A percentile compares a stretch with the other conserved stretches of the same genome.
phyloP scores from a whole-genome alignment of 2,329 filamentous ascomycete genomes.

The Lasiodiplodia hormozganensis region DNA sequence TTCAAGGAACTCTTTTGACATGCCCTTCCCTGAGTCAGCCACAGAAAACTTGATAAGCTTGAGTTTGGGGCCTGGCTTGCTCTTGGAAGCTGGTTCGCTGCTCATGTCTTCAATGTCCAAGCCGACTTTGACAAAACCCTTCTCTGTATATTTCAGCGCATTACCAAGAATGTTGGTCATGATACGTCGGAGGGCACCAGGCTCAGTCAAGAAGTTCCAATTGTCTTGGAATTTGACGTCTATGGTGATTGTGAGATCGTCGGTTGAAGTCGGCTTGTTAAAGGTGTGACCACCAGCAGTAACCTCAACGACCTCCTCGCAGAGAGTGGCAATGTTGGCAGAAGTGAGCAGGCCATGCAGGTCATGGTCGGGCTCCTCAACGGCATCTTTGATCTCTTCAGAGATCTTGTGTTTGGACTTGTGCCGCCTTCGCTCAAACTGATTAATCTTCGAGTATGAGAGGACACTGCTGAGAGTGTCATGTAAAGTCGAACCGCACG shows the following conservation, averaged over 20 bases:
- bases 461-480: conserved; percentile 46
- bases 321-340: conserved; percentile 20
- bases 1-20: conserved; percentile 49
- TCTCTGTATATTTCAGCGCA: conserved; percentile 47
- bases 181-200: conserved; percentile 40
- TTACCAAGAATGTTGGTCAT: conserved; percentile 51
- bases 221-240: conserved; percentile 22
- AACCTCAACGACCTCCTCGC: conserved; percentile 27
- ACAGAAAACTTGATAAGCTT: conserved; percentile 40
- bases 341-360: conserved; percentile 18
- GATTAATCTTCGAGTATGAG: conserved; percentile 46
- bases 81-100: not conserved
- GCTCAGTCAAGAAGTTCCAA: conserved; percentile 43
- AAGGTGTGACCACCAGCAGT: conserved; percentile 21
- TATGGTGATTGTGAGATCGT: conserved; percentile 23
- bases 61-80: conserved; percentile 34
- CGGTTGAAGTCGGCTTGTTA: conserved; percentile 14
- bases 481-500: conserved; percentile 50
- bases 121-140: conserved; percentile 46
- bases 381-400: conserved; percentile 14
- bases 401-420: conserved; percentile 34
- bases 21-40: conserved; percentile 49
- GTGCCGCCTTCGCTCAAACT: conserved; percentile 22
- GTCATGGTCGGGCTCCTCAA: conserved; percentile 21
- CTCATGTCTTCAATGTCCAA: conserved; percentile 40